Base-by-base conservation (phyloP, 2,329 filamentous ascomycete species). In the Colletotrichum destructivum region DNA sequence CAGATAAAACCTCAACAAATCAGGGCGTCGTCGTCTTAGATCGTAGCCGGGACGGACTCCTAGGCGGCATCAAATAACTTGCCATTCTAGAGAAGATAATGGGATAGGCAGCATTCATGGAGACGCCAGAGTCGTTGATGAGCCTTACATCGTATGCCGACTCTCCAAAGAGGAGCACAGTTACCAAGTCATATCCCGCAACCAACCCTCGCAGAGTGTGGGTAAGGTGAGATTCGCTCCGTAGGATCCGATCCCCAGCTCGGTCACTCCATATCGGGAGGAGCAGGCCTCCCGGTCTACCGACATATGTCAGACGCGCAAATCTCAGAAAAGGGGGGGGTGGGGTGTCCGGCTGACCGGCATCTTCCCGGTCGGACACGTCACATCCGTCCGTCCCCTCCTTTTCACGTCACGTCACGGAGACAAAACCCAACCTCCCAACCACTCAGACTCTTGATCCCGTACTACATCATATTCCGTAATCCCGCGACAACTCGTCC, bases 241-340 rank as follows among this genome's bases (percentile, higher is more conserved):
- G 9, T 42, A 57, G 13, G 13, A 42, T 15, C n/a, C 38, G 55
- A 57, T 57, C 38, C 38, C 55, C n/a, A 23, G n/a, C 38, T 11
- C 57, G 13, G 21, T 44, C 16, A 13, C 21, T 60, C 57, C 23
- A 6, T 60, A 60, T 60, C 57, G 57, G 57, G 57, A 15, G 31
- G 26, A n/a, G 23, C 40, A 12, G 3, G 21, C 40, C 38, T 46
- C 40, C 38, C 42, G 5, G 13, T 44, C 16, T 44, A n/a, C 31
- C 11, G 52, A 55, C 52, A 21, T 38, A 16, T 26, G 16, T 38
- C 31, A 13, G 18, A 11, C 35, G 35, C 35, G 9, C 35, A 38
- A 38, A 38, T 38, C 35, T 38, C 26, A 55, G 52, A 9, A 18
- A 26, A 13, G 15, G 16, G 7, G 23, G 13, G 49, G 6, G 6